These are phyloP conservation scores for Atkinsonella texensis DNA, from an alignment of 2,329 filamentous ascomycete genomes.

Conservation along the genomic window DNA sequence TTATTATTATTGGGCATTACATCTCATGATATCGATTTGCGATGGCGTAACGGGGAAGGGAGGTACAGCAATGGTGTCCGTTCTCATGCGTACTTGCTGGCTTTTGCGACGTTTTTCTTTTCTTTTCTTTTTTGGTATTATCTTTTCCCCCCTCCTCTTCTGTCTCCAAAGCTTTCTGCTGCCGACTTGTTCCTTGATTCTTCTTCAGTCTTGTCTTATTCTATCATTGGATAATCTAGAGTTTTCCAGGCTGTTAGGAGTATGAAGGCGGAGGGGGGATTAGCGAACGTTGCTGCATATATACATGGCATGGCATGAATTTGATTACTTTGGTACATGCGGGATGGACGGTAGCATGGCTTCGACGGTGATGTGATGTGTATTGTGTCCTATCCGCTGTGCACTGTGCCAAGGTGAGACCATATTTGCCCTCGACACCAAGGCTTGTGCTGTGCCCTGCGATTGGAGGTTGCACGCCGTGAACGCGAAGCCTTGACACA, in stretches of 20 bases:
- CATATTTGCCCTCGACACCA: no score
- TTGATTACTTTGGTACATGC: neutral
- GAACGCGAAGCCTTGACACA: no score
- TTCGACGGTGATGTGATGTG: neutral
- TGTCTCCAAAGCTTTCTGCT: neutral
- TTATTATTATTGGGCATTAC: neutral
- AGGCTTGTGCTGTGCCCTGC: no score
- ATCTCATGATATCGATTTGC: neutral
- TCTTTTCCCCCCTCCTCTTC: neutral
- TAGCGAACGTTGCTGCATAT: constrained; percentile 1
- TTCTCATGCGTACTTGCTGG: neutral
- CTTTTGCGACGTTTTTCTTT: neutral
- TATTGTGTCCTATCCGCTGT: neutral
- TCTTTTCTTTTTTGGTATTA: neutral
- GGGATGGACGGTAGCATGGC: no score
- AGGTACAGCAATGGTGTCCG: neutral
- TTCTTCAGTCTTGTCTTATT: constrained; percentile 3
- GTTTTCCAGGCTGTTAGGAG: no score
- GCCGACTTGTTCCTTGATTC: constrained; percentile 4
- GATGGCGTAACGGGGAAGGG: constrained; percentile 2
- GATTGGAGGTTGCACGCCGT: no score
- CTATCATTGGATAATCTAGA: constrained; percentile 9
- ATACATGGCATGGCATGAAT: constrained; percentile 8
- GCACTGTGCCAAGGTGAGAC: no score
- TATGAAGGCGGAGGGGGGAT: neutral